A percentile compares a stretch with the other conserved stretches of the same genome.
Conservation (phyloP, 1,139 yeast species). For the Casaregolazyma suthepensis region DNA sequence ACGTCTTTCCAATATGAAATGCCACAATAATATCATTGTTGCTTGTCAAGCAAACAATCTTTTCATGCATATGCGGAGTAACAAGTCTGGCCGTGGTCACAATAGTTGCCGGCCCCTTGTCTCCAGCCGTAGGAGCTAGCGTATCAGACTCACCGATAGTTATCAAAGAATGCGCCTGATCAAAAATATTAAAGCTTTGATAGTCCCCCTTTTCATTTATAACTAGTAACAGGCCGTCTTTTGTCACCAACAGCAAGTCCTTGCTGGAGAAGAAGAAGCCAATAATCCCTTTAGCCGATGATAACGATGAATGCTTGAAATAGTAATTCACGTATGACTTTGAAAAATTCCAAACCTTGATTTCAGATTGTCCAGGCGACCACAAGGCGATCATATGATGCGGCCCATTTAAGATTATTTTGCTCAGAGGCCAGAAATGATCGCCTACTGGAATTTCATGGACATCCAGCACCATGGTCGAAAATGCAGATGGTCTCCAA, state of each 20-base stretch:
- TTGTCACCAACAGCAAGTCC: slow-evolving; percentile 21
- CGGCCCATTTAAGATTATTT: slow-evolving; percentile 52
- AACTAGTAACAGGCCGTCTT: slow-evolving; percentile 16
- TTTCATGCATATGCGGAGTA: slow-evolving; percentile 71
- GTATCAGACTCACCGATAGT: slow-evolving; percentile 1
- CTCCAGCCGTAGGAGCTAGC: not conserved
- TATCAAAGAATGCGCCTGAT: not conserved
- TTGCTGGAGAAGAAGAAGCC: slow-evolving; percentile 21
- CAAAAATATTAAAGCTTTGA: slow-evolving; percentile 11
- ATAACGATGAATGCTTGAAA: slow-evolving; percentile 4
- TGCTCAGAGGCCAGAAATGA: slow-evolving; percentile 64
- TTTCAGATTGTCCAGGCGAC: slow-evolving; percentile 27
- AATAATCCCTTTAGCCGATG: slow-evolving; percentile 8
- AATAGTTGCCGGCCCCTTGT: not conserved
- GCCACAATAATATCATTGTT: slow-evolving; percentile 54
- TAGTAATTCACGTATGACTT: slow-evolving; percentile 6
- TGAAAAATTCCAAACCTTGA: slow-evolving; percentile 15
- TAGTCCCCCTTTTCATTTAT: slow-evolving; percentile 18
- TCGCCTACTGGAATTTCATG: slow-evolving; percentile 34
- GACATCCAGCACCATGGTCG: slow-evolving; percentile 5
- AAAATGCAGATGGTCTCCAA: slow-evolving; percentile 54
- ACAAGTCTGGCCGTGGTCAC: not conserved
- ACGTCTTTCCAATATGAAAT: slow-evolving; percentile 56
- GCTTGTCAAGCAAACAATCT: slow-evolving; percentile 53
- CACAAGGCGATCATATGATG: slow-evolving; percentile 58